Evolutionary conservation across 345 rosid genomes (phyloP).

Genomic region (Psidium guajava): DNA sequence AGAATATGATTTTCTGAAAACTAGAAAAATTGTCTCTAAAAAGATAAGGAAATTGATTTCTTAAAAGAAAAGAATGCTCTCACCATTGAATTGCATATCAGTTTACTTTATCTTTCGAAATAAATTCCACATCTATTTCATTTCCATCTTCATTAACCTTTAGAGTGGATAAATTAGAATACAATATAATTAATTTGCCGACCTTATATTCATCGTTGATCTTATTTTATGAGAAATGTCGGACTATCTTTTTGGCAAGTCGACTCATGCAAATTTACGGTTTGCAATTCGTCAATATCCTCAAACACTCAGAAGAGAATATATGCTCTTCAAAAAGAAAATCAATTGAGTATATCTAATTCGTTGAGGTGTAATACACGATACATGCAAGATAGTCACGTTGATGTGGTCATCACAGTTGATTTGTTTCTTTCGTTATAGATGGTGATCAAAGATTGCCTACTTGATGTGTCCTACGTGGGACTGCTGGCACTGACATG

Average conservation of each 20-base stretch:
- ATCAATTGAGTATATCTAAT: neutral
- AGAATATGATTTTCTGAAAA: neutral
- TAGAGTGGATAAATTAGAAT: neutral
- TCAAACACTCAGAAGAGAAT: neutral
- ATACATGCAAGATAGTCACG: neutral
- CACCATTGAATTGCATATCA: neutral
- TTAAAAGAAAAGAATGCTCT: neutral
- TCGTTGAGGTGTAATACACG: neutral
- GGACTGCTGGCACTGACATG: no score
- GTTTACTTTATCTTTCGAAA: neutral
- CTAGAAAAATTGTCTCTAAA: neutral
- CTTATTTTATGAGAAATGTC: neutral
- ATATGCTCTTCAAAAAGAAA: neutral
- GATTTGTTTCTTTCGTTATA: neutral
- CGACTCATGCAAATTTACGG: neutral
- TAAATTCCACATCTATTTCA: neutral
- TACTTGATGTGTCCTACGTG: no score
- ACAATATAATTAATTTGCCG: neutral
- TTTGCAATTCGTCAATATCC: neutral
- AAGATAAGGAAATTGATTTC: neutral
- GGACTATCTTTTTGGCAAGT: neutral
- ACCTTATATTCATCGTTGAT: neutral
- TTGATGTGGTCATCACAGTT: neutral
- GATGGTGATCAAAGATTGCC: neutral
- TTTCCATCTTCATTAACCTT: neutral